Evolutionary conservation across 208 protist species (phyloP).

Genomic region (Spongospora subterranea): DNA sequence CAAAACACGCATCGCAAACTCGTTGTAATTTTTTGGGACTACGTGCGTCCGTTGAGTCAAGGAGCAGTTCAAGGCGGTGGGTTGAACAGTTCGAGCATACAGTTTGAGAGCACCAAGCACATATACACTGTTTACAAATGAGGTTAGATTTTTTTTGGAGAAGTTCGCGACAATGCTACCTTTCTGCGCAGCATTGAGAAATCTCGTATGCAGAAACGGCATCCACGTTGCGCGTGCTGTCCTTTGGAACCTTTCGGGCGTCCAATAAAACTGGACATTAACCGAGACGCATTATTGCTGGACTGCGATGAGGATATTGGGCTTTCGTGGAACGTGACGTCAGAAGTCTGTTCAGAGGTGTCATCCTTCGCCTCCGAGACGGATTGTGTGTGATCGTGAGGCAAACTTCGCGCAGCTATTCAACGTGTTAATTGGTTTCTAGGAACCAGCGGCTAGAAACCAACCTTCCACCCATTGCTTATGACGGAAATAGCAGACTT

Average conservation of each 20-base stretch:
- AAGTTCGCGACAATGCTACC: not conserved
- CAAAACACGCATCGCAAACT: constrained; percentile 37
- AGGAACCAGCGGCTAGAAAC: not conserved
- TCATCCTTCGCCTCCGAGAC: constrained; percentile 36
- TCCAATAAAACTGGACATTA: constrained; percentile 44
- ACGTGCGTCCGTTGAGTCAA: not conserved
- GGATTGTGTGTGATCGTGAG: constrained; percentile 1
- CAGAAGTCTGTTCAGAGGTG: not conserved
- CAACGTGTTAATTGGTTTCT: not conserved
- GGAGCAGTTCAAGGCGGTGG: constrained; percentile 7
- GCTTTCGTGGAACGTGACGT: not conserved
- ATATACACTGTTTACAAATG: not conserved
- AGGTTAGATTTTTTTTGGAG: not conserved
- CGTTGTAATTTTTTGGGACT: constrained; percentile 38
- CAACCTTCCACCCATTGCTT: constrained; percentile 9
- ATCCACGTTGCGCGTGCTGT: not conserved
- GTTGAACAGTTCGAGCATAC: constrained; percentile 49
- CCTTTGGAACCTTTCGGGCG: not conserved
- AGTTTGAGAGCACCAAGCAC: constrained; percentile 28
- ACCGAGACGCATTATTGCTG: not conserved
- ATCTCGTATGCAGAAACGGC: constrained; percentile 48
- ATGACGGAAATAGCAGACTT: constrained; percentile 36
- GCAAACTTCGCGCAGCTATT: not conserved
- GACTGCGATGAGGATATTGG: not conserved
- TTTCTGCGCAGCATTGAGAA: constrained; percentile 20